phyloP scores from a whole-genome alignment of 768 basidiomycete genomes.

The Termitomyces titanicus region DNA sequence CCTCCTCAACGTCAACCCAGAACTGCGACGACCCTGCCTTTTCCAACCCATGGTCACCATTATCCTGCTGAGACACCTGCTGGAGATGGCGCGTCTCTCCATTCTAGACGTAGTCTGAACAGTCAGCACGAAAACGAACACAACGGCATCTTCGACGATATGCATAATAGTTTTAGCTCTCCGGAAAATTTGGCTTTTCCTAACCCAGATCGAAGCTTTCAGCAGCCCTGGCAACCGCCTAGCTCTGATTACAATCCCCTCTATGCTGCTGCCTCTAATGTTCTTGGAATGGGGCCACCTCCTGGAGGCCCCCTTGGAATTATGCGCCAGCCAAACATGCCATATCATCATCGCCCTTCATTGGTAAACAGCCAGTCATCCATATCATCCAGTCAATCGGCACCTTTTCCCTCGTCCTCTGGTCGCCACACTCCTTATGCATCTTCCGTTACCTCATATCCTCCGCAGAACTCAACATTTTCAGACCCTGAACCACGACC shows the following conservation, averaged over 20 bases:
- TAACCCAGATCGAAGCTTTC: slow-evolving; percentile 17
- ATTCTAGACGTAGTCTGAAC: slow-evolving; percentile 30
- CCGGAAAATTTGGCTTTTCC: slow-evolving; percentile 26
- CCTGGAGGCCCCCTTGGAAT: slow-evolving; percentile 28
- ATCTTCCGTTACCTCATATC: slow-evolving; percentile 23
- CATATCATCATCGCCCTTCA: slow-evolving; percentile 18
- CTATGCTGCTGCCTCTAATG: slow-evolving; percentile 75
- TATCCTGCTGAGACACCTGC: slow-evolving; percentile 9
- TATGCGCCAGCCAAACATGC: slow-evolving; percentile 19
- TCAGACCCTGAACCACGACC: slow-evolving; percentile 59
- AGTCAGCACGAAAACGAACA: slow-evolving; percentile 33
- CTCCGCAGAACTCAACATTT: slow-evolving; percentile 11
- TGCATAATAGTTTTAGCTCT: slow-evolving; percentile 19
- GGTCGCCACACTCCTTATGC: slow-evolving; percentile 9
- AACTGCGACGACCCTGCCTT: slow-evolving; percentile 39
- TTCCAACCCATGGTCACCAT: slow-evolving; percentile 11
- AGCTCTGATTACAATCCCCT: slow-evolving; percentile 51
- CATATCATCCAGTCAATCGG: slow-evolving; percentile 29
- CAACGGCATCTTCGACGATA: slow-evolving; percentile 35
- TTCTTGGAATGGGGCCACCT: slow-evolving; percentile 74
- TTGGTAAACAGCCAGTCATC: slow-evolving; percentile 21
- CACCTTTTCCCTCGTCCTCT: slow-evolving; percentile 21
- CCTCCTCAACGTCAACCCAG: slow-evolving; percentile 30
- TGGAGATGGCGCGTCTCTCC: slow-evolving; percentile 21
- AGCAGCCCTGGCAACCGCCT: slow-evolving; percentile 24